Evolutionary conservation across 352 stramenopile species (phyloP).

Genomic region (Phytophthora rubi): DNA sequence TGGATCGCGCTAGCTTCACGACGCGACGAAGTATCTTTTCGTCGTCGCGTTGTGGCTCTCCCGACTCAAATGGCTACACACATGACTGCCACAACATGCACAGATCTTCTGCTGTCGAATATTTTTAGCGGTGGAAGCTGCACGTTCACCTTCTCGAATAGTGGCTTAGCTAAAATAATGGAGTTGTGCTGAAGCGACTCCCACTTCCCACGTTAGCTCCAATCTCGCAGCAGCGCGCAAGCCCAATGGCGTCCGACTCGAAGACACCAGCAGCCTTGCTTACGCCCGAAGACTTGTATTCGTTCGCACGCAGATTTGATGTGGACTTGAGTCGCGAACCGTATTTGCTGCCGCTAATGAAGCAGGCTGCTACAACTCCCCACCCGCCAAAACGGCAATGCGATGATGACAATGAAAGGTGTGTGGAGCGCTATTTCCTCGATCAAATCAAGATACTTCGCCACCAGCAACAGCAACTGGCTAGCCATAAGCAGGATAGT

Average conservation of each 20-base stretch:
- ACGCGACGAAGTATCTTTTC: slow-evolving; percentile 41
- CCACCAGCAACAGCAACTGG: slow-evolving; percentile 18
- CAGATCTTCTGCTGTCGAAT: slow-evolving; percentile 55
- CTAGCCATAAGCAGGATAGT: slow-evolving; percentile 7
- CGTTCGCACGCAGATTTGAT: slow-evolving; percentile 41
- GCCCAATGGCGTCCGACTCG: slow-evolving; percentile 6
- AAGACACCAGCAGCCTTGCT: slow-evolving; percentile 17
- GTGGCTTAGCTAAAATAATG: neutral
- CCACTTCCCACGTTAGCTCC: neutral
- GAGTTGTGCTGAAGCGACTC: neutral
- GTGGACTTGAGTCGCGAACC: slow-evolving; percentile 57
- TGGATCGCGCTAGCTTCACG: neutral
- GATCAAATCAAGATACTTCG: slow-evolving; percentile 57
- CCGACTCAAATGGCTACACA: slow-evolving; percentile 11
- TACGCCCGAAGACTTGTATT: slow-evolving; percentile 56
- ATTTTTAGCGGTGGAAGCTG: slow-evolving; percentile 15
- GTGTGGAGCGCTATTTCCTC: slow-evolving; percentile 51
- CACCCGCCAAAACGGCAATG: slow-evolving; percentile 43
- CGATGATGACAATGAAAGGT: slow-evolving; percentile 20
- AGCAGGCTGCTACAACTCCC: slow-evolving; percentile 53
- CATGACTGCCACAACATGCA: neutral
- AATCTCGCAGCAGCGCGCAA: neutral
- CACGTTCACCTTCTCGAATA: neutral
- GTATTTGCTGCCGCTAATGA: slow-evolving; percentile 57
- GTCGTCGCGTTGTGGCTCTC: slow-evolving; percentile 8